Base-by-base conservation (phyloP, 2,329 filamentous ascomycete genomes). In the Alternaria metachromatica region DNA sequence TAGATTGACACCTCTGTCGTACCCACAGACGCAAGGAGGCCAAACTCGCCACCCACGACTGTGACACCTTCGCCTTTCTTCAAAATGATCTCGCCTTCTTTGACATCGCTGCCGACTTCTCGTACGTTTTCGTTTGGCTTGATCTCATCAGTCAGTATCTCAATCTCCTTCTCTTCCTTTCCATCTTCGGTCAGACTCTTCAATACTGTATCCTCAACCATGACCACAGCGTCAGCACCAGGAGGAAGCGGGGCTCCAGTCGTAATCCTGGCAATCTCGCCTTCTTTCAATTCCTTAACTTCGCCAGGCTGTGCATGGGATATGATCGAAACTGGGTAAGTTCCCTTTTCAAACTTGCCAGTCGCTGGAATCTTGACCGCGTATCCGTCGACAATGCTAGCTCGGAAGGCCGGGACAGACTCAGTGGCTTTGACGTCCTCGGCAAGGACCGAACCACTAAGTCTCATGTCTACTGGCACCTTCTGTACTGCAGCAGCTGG, bases 301-400 rank as follows among this genome's bases (percentile, higher is more conserved):
- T 91, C 88, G 0, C 90, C 87, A 0, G 93, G 88, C 15, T 93
- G 88, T 11, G 96, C 96, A 76, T 97, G 94, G 0, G 94, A 96
- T 12, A 98, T 86, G 0, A 92, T 90, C 1, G 91, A 89, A 13
- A 99, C 95, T 0, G 95, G 94, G 75, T 96, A 98, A 1, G 90
- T 82, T 0, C 95, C 94, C 72, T 91, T 92, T 53, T 92, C 28
- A 82, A 82, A 57, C 87, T 86, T 6, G 65, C 78, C 67, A 28
- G 72, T 71, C 4, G 73, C 58, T 3, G 78, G 78, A 3, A 80
- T 78, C 50, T 73, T 76, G 46, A 81, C 64, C 1, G 96, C 96
- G 76, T 99, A 99, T 1, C 96, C 96, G 78, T 99, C 96, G 1
- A 99, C 96, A 44, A 97, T 98, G 76, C 95, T 98, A 18, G 96